Evolutionary conservation across 306 rosid genomes (phyloP), one percentile per base, ranked within the genome.

Genomic region (Erythrophleum fordii): DNA sequence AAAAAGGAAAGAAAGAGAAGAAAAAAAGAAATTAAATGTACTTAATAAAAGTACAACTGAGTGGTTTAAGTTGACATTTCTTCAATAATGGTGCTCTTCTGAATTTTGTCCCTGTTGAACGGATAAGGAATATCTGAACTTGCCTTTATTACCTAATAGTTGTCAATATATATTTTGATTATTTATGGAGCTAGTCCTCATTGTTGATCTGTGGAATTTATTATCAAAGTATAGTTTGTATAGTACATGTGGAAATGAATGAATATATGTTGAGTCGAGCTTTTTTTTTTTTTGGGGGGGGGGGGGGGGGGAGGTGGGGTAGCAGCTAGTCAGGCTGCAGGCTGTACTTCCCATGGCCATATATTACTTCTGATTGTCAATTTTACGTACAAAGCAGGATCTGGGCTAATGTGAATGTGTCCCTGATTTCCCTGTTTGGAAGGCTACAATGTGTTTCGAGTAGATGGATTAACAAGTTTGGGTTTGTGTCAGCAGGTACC

Each of bases 381-480:
- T 34, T 52, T 72, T 11, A 52, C 65, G 20, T 72, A 34, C 65
- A 52, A 72, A 72, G 29, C 65, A 6, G 46, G 70, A 39, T 69
- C 69, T 31, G 20, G 28, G 62, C 61, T 62, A 13, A 61, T 51
- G 18, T 80, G 34, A 72, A 72, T 31, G 23, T 52, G 48, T 52
- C 35, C 35, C 25, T 58, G 35, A 23, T 56, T 56, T 29, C 16
- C 37, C 16, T 23, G 9, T 56, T 23, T 29, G 0, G 0, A 23
- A 31, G 65, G 35, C 28, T 8, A 17, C 23, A 12, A 17, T 58
- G 49, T 41, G 20, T 55, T 55, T 12, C 48, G 23, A 23, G 39
- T 46, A 18, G 46, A 46, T 61, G 85, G 53, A 23, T 10, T 77
- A 39, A 16, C 52, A 64, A 77, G 58, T 67, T 73, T 42, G 23